Conservation (phyloP, 2,329 filamentous ascomycete genomes). For the Fusarium chaquense region DNA sequence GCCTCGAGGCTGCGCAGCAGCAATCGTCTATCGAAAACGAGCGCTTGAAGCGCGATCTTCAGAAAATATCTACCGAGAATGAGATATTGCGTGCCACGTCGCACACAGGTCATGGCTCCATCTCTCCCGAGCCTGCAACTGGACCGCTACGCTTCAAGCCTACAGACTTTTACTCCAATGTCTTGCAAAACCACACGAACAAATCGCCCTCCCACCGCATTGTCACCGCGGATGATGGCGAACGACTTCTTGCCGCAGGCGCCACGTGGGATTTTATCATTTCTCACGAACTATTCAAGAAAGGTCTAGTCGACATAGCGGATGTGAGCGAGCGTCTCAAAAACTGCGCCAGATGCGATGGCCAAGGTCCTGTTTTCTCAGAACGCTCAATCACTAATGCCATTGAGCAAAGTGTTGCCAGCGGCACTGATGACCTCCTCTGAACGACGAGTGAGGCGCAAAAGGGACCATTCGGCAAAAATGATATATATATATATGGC, state of each 20-base stretch:
- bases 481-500: slow-evolving; percentile 12
- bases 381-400: slow-evolving; percentile 79
- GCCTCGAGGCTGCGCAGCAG: slow-evolving; percentile 79
- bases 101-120: slow-evolving; percentile 54
- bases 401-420: slow-evolving; percentile 82
- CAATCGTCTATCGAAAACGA: slow-evolving; percentile 86
- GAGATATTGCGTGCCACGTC: slow-evolving; percentile 89
- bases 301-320: slow-evolving; percentile 82
- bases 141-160: slow-evolving; percentile 79
- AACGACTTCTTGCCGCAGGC: slow-evolving; percentile 77
- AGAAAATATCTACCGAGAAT: slow-evolving; percentile 89
- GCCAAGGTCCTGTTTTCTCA: slow-evolving; percentile 87
- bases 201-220: slow-evolving; percentile 77
- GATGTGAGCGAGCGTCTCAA: slow-evolving; percentile 85
- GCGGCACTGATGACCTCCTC: slow-evolving; percentile 80
- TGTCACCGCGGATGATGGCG: slow-evolving; percentile 72
- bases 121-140: slow-evolving; percentile 64
- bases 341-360: slow-evolving; percentile 81
- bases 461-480: slow-evolving; percentile 18
- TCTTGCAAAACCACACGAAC: slow-evolving; percentile 71
- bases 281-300: slow-evolving; percentile 79
- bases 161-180: slow-evolving; percentile 75
- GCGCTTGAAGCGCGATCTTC: slow-evolving; percentile 83
- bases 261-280: slow-evolving; percentile 94
- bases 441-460: slow-evolving; percentile 42